phyloP scores from a whole-genome alignment of 202 grass and related monocot species.

The Musa balbisiana region DNA sequence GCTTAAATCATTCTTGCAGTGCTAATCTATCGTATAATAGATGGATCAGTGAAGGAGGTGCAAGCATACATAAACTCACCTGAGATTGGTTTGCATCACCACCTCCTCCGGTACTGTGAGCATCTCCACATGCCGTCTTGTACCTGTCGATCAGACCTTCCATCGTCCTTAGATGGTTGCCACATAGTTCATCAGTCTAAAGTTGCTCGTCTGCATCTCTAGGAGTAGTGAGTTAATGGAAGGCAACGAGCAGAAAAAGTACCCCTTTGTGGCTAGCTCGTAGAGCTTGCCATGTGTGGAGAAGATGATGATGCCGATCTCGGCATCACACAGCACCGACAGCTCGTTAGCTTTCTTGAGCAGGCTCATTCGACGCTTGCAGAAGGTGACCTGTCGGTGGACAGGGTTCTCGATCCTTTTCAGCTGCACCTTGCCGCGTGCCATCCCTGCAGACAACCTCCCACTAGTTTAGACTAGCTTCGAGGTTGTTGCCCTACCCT shows the following conservation, averaged over 20 bases:
- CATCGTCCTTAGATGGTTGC: conserved; percentile 42
- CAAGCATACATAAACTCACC: conserved; percentile 2
- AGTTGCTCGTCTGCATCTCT: background rate
- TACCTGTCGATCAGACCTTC: conserved; percentile 82
- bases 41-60: background rate
- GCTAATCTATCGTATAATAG: too few species aligned
- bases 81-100: conserved; percentile 31
- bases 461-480: conserved; percentile 99
- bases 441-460: conserved; percentile 60
- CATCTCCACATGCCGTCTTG: conserved; percentile 54
- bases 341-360: conserved; percentile 82
- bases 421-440: conserved; percentile 66
- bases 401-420: conserved; percentile 71
- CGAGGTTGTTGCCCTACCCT: conserved; percentile 44
- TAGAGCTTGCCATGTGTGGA: conserved; percentile 56
- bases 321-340: conserved; percentile 63
- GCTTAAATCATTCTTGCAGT: too few species aligned
- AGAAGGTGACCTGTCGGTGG: conserved; percentile 75
- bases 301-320: conserved; percentile 65
- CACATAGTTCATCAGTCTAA: background rate
- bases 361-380: conserved; percentile 46
- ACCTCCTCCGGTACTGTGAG: conserved; percentile 26
- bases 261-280: conserved; percentile 77
- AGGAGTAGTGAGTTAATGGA: background rate
- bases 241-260: background rate